These are phyloP conservation scores for Escovopsis sp. DNA, from an alignment of 2,329 filamentous ascomycete species.

Conservation along the genomic window DNA sequence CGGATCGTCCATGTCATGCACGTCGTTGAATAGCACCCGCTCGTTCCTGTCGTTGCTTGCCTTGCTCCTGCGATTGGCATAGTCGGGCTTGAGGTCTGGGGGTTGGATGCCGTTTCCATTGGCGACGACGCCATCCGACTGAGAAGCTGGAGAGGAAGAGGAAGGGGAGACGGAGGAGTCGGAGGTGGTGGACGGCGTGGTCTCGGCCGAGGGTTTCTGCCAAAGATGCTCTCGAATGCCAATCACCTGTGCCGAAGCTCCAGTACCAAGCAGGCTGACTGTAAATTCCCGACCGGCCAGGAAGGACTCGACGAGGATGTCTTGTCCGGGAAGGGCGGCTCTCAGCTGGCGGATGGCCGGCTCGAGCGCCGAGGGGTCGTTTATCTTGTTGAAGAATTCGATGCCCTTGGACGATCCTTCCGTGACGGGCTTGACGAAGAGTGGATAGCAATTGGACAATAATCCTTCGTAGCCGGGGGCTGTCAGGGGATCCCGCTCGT, in stretches of 20 bases:
- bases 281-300: slow-evolving; percentile 4
- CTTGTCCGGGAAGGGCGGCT: slow-evolving; percentile 2
- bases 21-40: not conserved
- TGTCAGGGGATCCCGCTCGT: not conserved
- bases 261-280: slow-evolving; percentile 3
- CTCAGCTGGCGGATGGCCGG: slow-evolving; percentile 1
- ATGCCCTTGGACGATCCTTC: slow-evolving; percentile 5
- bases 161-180: no score
- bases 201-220: not conserved
- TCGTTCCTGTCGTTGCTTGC: not conserved
- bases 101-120: not conserved
- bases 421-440: slow-evolving; percentile 3
- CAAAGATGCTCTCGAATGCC: slow-evolving; percentile 3
- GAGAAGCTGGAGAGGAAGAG: no score
- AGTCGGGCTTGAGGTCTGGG: not conserved
- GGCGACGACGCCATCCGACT: not conserved
- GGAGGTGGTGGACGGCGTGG: not conserved
- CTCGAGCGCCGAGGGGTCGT: not conserved
- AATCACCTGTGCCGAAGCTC: not conserved
- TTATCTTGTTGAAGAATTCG: slow-evolving; percentile 1
- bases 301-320: slow-evolving; percentile 4
- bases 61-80: slow-evolving; percentile 2
- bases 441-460: not conserved
- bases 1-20: slow-evolving; percentile 4
- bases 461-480: not conserved